Conservation (phyloP, 441 rosid genomes). For the Pelargonium australe region DNA sequence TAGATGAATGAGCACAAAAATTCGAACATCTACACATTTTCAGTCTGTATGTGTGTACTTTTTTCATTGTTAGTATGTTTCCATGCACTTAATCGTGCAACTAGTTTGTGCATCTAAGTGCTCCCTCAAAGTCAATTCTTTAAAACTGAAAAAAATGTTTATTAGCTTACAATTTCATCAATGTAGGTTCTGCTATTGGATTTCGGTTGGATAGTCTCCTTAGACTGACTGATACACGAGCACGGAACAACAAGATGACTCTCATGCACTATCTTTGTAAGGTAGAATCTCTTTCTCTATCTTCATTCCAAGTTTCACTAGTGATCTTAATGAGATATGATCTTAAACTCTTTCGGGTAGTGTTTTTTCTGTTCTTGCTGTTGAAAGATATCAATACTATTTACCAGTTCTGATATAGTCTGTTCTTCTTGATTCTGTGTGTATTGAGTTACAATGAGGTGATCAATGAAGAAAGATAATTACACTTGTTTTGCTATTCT, state of each 20-base stretch:
- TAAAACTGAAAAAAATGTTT: not conserved
- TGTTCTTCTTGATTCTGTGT: not conserved
- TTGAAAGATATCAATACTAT: not conserved
- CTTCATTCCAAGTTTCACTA: not conserved
- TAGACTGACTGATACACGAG: slow-evolving; percentile 88
- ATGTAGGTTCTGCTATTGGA: slow-evolving; percentile 86
- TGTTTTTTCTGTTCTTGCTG: not conserved
- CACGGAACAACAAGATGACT: slow-evolving; percentile 83
- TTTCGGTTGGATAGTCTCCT: slow-evolving; percentile 96
- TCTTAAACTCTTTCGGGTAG: no score
- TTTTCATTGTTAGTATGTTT: no score
- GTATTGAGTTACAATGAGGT: not conserved
- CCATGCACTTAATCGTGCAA: no score
- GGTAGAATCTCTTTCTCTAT: slow-evolving; percentile 33
- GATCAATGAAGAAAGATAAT: not conserved
- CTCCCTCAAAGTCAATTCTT: not conserved
- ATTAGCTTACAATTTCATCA: slow-evolving; percentile 13
- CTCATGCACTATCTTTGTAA: slow-evolving; percentile 99
- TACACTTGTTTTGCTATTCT: not conserved
- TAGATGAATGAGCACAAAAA: slow-evolving; percentile 1
- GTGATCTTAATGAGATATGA: no score
- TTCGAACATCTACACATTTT: no score
- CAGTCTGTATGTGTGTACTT: no score
- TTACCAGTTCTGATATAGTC: not conserved
- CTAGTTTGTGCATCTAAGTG: no score